Evolutionary conservation across 1,139 yeast species (phyloP), one percentile per base, ranked within the genome.

Genomic region (Taphrina pruni): DNA sequence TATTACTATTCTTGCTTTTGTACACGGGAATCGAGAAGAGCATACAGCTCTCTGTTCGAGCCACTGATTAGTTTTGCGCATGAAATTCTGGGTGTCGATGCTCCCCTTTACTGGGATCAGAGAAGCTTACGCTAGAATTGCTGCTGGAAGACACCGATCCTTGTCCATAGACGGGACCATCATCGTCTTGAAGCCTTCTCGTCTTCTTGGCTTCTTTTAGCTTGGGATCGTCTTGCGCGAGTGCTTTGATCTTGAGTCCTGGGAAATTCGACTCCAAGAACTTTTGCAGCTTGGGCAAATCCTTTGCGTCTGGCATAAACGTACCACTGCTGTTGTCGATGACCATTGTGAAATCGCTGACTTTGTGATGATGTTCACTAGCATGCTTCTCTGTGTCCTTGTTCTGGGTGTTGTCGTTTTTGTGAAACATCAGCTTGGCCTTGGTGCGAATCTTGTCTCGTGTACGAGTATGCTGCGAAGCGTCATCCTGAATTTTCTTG

Each of bases 291-390:
- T 51, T 52, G 14, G 60, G 60, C 14, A 66, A 52, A 14, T 57
- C 56, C 12, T 60, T 64, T 43, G 65, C 66, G 21, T 56, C 65
- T 11, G 69, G 69, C 69, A 60, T 60, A 17, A 55, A 66, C 8
- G 69, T 66, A 1, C 69, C 69, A 45, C 64, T 55, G 36, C 52
- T 39, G 45, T 66, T 66, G 66, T 66, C 69, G 21, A 66, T 66
- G 41, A 66, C 64, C 41, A 65, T 50, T n/a, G 58, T 65, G 54
- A 57, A 65, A 43, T 65, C 64, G 14, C 57, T 48, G 21, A 65
- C 64, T n/a, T 65, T 50, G 45, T 65, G 69, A 36, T 51, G 54
- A 48, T 65, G 64, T 38, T 43, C 61, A 17, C 32, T 55, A 12
- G 54, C 55, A n/a, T 50, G 54, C n/a, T 50, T 26, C 36, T 50